These are phyloP conservation scores for Erodium maritimum DNA, from an alignment of 345 rosid genomes.

Conservation along the genomic window DNA sequence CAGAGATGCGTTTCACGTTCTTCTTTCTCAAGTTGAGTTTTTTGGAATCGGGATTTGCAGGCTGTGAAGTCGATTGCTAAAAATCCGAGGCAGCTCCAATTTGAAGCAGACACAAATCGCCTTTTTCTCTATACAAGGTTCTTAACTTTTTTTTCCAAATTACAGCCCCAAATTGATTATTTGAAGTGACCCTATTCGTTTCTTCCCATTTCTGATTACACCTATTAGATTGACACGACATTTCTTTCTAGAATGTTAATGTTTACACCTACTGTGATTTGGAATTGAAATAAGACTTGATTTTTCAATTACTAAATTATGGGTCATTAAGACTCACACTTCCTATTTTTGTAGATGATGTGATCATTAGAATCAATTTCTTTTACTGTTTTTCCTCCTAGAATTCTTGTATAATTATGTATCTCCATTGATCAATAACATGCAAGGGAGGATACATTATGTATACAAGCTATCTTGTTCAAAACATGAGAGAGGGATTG, in stretches of 20 bases:
- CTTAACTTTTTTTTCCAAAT: not conserved
- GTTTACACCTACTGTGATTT: not conserved
- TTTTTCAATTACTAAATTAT: too few relatives aligned
- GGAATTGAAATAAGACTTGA: too few relatives aligned
- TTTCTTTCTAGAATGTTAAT: too few relatives aligned
- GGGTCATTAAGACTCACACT: too few relatives aligned
- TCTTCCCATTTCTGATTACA: not conserved
- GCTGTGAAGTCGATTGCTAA: constrained; percentile 54
- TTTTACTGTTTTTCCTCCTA: too few relatives aligned
- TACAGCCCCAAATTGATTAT: not conserved
- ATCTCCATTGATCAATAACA: too few relatives aligned
- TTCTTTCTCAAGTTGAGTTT: not conserved
- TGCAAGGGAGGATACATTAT: too few relatives aligned
- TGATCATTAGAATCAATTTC: too few relatives aligned
- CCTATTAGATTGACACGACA: not conserved
- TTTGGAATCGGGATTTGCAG: constrained; percentile 20
- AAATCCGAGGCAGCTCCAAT: constrained; percentile 63
- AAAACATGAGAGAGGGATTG: too few relatives aligned
- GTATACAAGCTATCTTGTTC: too few relatives aligned
- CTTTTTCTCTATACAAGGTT: constrained; percentile 76
- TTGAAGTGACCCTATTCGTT: not conserved
- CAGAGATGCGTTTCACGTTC: not conserved
- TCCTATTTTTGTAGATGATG: too few relatives aligned
- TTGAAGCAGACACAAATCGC: constrained; percentile 65
- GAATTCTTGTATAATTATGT: too few relatives aligned